phyloP scores from a whole-genome alignment of 495 filamentous ascomycete species.

The Annulohypoxylon stygium region DNA sequence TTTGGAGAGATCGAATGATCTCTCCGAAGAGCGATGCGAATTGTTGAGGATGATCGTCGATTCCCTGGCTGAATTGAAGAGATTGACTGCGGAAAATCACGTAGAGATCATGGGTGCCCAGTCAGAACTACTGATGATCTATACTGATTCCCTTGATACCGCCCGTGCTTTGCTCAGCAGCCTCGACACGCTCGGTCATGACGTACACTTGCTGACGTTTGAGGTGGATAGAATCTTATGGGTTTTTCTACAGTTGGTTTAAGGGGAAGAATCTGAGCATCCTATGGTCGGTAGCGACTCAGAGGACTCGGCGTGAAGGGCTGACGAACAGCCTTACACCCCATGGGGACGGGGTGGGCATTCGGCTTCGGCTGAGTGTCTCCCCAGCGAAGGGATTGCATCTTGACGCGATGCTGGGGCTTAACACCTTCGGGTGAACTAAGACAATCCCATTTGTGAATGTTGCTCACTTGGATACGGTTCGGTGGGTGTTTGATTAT shows the following conservation, averaged over 20 bases:
- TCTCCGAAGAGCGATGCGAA: no score
- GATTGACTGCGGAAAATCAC: not conserved
- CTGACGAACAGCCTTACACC: constrained; percentile 7
- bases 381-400: constrained; percentile 1
- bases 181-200: not conserved
- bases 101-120: not conserved
- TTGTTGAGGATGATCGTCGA: not conserved
- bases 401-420: not conserved
- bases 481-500: not conserved
- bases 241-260: not conserved
- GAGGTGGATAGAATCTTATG: not conserved
- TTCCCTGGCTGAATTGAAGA: not conserved
- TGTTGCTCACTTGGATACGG: not conserved
- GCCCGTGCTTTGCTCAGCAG: not conserved
- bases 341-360: not conserved
- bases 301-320: not conserved
- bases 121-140: not conserved
- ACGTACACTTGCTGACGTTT: not conserved
- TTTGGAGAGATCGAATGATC: no score
- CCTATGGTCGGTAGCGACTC: not conserved
- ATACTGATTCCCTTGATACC: not conserved
- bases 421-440: not conserved
- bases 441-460: not conserved
- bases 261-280: not conserved
- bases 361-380: not conserved